These are phyloP conservation scores for Alternaria ventricosa DNA, from an alignment of 2,329 filamentous ascomycete genomes.

Conservation along the genomic window DNA sequence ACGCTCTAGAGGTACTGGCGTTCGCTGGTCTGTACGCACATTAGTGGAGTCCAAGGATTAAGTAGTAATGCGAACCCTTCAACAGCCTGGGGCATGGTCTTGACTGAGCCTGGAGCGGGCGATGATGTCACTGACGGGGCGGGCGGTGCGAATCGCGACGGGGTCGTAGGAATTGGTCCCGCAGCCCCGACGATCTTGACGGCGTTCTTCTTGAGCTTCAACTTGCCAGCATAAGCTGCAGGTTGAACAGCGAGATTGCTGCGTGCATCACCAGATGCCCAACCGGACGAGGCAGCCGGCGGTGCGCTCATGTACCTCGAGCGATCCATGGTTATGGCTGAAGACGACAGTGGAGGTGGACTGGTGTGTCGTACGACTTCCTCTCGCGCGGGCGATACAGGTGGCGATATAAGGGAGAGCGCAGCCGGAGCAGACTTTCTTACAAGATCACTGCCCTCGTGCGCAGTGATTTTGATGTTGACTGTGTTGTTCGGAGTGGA, in stretches of 20 bases:
- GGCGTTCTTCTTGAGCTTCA: conserved; percentile 39
- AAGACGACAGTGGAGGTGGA: not conserved
- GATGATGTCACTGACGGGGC: not conserved
- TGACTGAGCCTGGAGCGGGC: conserved; percentile 8
- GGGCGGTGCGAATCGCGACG: not conserved
- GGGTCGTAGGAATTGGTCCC: not conserved
- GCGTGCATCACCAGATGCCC: conserved; percentile 11
- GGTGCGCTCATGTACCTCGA: conserved; percentile 13
- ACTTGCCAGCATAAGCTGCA: conserved; percentile 10
- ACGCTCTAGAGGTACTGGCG: not conserved
- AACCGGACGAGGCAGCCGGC: not conserved
- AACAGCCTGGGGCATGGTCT: conserved; percentile 4
- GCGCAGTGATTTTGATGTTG: not conserved
- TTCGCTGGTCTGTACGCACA: not conserved
- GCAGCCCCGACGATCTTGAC: conserved; percentile 36
- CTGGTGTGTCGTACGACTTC: not conserved
- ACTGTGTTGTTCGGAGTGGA: conserved; percentile 2
- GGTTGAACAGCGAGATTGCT: conserved; percentile 34
- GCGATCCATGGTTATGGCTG: conserved; percentile 19
- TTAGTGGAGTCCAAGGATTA: conserved; percentile 3
- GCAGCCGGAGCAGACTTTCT: not conserved
- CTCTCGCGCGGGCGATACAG: conserved; percentile 10
- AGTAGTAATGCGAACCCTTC: conserved; percentile 21
- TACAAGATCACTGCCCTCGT: not conserved
- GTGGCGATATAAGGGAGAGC: conserved; percentile 7